A percentile compares a stretch with the other conserved stretches of the same genome.
Evolutionary conservation across 179 eudicot species (phyloP).

Genomic region (Amaranthus tricolor): DNA sequence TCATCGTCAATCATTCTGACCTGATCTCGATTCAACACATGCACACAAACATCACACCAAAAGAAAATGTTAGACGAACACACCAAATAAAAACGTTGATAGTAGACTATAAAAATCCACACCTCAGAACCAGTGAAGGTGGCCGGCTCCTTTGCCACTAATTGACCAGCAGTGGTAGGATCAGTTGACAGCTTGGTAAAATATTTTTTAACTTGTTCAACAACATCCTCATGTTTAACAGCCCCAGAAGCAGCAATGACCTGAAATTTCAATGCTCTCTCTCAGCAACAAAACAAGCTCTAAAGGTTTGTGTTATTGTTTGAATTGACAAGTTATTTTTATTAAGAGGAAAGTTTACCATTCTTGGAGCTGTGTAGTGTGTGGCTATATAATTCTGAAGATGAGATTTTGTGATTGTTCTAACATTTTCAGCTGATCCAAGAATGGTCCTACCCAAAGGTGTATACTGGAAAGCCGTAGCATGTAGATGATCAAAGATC

Average conservation of each 20-base stretch:
- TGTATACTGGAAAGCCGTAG: constrained; percentile 44
- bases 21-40: constrained; percentile 23
- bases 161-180: constrained; percentile 44
- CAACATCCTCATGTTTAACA: constrained; percentile 47
- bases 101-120: constrained; percentile 1
- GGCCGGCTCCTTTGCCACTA: constrained; percentile 44
- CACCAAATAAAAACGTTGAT: neutral
- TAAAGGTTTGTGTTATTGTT: too few species aligned
- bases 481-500: constrained; percentile 46
- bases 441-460: constrained; percentile 41
- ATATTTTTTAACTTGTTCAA: constrained; percentile 36
- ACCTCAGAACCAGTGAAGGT: constrained; percentile 57
- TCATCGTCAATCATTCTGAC: constrained; percentile 68
- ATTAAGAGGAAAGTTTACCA: constrained; percentile 25
- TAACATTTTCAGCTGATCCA: constrained; percentile 42
- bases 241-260: constrained; percentile 51
- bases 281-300: constrained; percentile 1
- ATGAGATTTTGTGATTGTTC: constrained; percentile 37
- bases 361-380: constrained; percentile 51
- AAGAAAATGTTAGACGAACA: neutral
- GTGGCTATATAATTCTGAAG: constrained; percentile 41
- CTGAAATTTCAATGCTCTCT: constrained; percentile 19
- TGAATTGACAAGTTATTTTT: neutral
- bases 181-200: constrained; percentile 45
- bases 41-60: neutral